phyloP scores from a whole-genome alignment of 2,329 filamentous ascomycete species.

The Parafenestella ontariensis region DNA sequence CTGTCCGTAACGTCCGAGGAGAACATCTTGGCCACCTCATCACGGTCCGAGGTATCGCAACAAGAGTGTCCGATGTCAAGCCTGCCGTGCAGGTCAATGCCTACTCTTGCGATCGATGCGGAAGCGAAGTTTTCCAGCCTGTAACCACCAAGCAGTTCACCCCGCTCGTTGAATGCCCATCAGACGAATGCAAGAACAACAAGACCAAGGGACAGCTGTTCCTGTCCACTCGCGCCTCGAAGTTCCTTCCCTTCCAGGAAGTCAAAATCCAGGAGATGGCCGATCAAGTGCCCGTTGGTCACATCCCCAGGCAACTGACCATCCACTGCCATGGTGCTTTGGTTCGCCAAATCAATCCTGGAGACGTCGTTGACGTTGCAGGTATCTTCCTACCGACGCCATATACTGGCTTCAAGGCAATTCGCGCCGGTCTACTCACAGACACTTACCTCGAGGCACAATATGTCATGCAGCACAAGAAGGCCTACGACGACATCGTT shows the following conservation, averaged over 20 bases:
- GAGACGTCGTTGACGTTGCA: constrained; percentile 91
- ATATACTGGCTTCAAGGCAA: constrained; percentile 98
- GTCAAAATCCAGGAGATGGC: constrained; percentile 99
- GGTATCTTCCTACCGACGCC: constrained; percentile 97
- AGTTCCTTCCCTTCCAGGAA: constrained; percentile 97
- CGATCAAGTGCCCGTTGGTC: constrained; percentile 97
- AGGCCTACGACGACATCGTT: constrained; percentile 91
- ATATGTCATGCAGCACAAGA: constrained; percentile 93
- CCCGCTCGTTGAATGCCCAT: constrained; percentile 85
- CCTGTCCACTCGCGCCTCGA: constrained; percentile 92
- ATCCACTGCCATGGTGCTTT: constrained; percentile 87
- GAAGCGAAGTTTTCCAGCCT: constrained; percentile 97
- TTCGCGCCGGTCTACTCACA: constrained; percentile 92
- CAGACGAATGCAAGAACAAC: constrained; percentile 86
- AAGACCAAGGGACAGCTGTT: constrained; percentile 93
- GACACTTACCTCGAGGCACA: constrained; percentile 98
- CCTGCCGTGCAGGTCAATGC: constrained; percentile 97
- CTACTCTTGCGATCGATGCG: constrained; percentile 96
- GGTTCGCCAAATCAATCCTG: constrained; percentile 86
- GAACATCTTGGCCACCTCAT: constrained; percentile 94
- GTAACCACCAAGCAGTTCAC: constrained; percentile 90
- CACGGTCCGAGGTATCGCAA: constrained; percentile 92
- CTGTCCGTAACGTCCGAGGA: constrained; percentile 91
- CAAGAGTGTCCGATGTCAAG: constrained; percentile 96
- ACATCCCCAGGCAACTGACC: constrained; percentile 91